phyloP scores from a whole-genome alignment of 2,329 filamentous ascomycete species.

The Sclerotinia nivalis region DNA sequence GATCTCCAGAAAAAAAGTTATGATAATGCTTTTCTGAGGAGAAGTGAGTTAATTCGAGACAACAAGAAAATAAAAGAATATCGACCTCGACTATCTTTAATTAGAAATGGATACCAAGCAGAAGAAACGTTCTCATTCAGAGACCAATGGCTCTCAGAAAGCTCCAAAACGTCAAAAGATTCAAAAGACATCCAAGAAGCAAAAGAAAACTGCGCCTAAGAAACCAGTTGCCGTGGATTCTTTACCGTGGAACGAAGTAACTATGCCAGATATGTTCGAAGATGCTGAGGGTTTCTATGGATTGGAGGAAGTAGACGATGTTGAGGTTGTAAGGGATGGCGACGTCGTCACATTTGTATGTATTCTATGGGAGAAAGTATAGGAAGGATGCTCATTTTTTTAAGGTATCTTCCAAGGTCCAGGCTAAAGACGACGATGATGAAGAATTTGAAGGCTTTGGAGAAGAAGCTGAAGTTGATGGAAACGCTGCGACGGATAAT shows the following conservation, averaged over 20 bases:
- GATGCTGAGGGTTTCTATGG: slow-evolving; percentile 95
- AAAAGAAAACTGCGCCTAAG: slow-evolving; percentile 36
- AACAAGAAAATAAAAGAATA: slow-evolving; percentile 1
- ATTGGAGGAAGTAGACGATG: slow-evolving; percentile 86
- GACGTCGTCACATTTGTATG: slow-evolving; percentile 58
- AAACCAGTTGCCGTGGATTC: slow-evolving; percentile 49
- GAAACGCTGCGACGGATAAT: slow-evolving; percentile 40
- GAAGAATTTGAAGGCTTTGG: slow-evolving; percentile 58
- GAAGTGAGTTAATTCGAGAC: background rate
- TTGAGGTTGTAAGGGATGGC: slow-evolving; percentile 75
- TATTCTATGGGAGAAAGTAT: slow-evolving; percentile 20
- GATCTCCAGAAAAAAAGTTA: slow-evolving; percentile 12
- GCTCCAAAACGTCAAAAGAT: slow-evolving; percentile 42
- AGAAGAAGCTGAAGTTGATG: slow-evolving; percentile 43
- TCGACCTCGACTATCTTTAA: background rate
- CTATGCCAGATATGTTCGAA: slow-evolving; percentile 75
- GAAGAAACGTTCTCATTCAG: slow-evolving; percentile 37
- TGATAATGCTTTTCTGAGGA: slow-evolving; percentile 9
- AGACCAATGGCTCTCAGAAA: slow-evolving; percentile 31
- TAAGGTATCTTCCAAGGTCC: slow-evolving; percentile 36
- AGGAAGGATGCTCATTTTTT: slow-evolving; percentile 22
- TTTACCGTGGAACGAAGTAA: slow-evolving; percentile 58
- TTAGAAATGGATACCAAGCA: slow-evolving; percentile 36
- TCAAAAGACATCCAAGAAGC: slow-evolving; percentile 30
- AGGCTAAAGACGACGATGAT: slow-evolving; percentile 47